Base-by-base conservation (phyloP, 140 eudicot genomes). In the Ambrosia hybrid region DNA sequence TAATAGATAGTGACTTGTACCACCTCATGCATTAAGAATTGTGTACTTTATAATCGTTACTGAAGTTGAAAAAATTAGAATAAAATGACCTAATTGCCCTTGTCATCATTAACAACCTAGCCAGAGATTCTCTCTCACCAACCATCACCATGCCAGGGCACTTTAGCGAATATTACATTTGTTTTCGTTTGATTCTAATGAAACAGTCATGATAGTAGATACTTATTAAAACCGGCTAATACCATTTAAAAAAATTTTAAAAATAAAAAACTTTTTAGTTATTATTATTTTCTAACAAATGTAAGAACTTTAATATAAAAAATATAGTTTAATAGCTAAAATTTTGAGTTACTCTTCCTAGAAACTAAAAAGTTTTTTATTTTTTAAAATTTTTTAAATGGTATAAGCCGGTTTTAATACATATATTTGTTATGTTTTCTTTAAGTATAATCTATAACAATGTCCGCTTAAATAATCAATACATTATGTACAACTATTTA, bases 61-160 rank as follows among this genome's bases (percentile, higher is more conserved):
- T 49, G 15, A 41, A 9, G 52, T 65, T 41, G 13, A 13, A 16
- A 55, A 14, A 15, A 4, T 70, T 38, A 16, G 16, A 61, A 55
- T 37, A 15, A 75, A 75, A 55, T 30, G 73, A 75, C 73, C 9
- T 56, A 57, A 67, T 10, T 67, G 60, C 17, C 21, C 41, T 45
- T 14, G 57, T 57, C 73, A 53, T 76, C 16, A 58, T 14, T 67
- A 46, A 41, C 34, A 69, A 10, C 51, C 51, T 41, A 41, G 34
- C 33, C 51, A 63, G 71, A 76, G 74, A 76, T 76, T 60, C 74
- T 68, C 74, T 70, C 68, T 55, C 80, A 76, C 80, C 80, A 68
- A 76, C 80, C 80, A 76, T 67, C 75, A 69, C 80, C 80, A 76
- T 58, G 69, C 14, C 75, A 76, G 75, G 75, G 68, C 75, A 76